Evolutionary conservation across 2,329 filamentous ascomycete genomes (phyloP).

Genomic region (Calonectria fujianensis): DNA sequence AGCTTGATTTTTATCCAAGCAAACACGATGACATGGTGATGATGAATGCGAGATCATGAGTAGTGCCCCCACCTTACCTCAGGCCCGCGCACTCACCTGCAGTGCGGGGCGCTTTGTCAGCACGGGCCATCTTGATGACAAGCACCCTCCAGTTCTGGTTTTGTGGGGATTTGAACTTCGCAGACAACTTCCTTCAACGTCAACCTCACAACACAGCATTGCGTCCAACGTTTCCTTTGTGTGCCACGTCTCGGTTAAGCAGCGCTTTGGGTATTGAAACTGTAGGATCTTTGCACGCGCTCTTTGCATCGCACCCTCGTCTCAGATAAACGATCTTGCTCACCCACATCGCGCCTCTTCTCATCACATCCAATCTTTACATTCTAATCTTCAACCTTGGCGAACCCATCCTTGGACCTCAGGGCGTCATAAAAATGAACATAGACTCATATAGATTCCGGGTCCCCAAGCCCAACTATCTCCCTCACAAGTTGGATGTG

Average conservation of each 20-base stretch:
- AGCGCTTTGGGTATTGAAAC: background rate
- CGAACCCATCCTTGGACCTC: conserved; percentile 20
- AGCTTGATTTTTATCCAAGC: background rate
- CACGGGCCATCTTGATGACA: conserved; percentile 14
- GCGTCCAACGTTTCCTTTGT: background rate
- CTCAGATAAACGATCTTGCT: conserved; percentile 8
- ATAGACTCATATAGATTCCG: conserved; percentile 71
- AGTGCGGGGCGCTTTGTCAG: conserved; percentile 11
- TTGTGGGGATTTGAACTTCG: conserved; percentile 44
- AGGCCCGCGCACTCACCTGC: background rate
- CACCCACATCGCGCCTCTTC: conserved; percentile 22
- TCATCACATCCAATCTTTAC: conserved; percentile 33
- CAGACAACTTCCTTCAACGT: conserved; percentile 22
- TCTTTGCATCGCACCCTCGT: background rate
- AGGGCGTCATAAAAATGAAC: conserved; percentile 56
- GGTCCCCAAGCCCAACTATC: conserved; percentile 76
- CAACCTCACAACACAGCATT: conserved; percentile 3
- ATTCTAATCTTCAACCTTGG: conserved; percentile 22
- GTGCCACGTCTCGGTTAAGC: background rate
- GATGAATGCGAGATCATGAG: background rate
- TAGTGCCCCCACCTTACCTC: conserved; percentile 1
- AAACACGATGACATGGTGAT: background rate
- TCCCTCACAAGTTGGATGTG: conserved; percentile 72
- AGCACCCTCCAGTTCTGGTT: conserved; percentile 44
- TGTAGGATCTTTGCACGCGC: no score